Conservation (phyloP, 1,284 basidiomycete genomes). For the Lignosus rhinocerotis region DNA sequence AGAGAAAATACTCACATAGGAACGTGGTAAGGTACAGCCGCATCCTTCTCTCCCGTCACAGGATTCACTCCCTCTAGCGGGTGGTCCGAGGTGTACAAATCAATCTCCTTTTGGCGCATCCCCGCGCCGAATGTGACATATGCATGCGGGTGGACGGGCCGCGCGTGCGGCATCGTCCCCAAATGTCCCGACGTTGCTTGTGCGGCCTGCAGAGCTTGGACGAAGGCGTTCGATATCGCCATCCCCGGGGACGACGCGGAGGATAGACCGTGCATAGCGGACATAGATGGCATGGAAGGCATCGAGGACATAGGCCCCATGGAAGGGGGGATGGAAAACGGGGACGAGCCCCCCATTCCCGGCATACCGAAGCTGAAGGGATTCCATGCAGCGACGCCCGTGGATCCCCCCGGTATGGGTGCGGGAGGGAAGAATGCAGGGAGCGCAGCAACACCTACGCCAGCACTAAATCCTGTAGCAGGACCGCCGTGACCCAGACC, state of each 20-base stretch:
- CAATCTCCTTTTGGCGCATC: slow-evolving; percentile 79
- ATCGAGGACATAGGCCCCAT: neutral
- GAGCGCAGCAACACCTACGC: neutral
- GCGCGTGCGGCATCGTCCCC: slow-evolving; percentile 29
- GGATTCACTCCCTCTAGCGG: slow-evolving; percentile 52
- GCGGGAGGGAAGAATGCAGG: neutral
- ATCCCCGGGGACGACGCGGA: neutral
- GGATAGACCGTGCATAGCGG: neutral
- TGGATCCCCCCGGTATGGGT: neutral
- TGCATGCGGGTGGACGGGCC: slow-evolving; percentile 65
- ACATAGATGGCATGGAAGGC: neutral
- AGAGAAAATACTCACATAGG: slow-evolving; percentile 60
- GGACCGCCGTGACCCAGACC: neutral
- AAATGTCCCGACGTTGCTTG: slow-evolving; percentile 3
- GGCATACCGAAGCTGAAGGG: neutral
- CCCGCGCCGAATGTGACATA: slow-evolving; percentile 85
- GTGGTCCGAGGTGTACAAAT: slow-evolving; percentile 70
- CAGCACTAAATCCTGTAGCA: neutral
- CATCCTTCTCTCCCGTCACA: slow-evolving; percentile 44
- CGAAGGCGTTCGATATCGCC: neutral
- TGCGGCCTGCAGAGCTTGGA: neutral
- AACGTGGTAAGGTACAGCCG: slow-evolving; percentile 78
- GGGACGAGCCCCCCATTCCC: neutral
- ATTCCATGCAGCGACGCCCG: slow-evolving; percentile 13
- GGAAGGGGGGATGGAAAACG: neutral